These are phyloP conservation scores for Diaporthe capsici DNA, from an alignment of 2,329 filamentous ascomycete species.

Conservation along the genomic window DNA sequence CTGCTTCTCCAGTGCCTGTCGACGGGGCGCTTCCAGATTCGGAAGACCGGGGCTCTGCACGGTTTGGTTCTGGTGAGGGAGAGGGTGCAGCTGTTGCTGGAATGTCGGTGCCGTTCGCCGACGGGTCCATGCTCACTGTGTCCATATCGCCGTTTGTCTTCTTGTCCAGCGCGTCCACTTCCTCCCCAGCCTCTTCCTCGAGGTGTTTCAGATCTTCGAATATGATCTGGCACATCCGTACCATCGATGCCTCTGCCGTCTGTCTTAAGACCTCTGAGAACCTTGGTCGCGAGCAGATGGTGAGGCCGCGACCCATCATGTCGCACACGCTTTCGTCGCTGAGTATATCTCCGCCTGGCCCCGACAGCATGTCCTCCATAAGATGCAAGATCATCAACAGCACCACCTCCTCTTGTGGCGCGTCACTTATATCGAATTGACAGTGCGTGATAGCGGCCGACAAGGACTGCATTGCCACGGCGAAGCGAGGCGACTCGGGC, in stretches of 20 bases:
- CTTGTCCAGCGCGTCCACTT: conserved; percentile 75
- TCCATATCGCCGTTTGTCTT: conserved; percentile 78
- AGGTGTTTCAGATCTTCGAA: conserved; percentile 93
- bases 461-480: conserved; percentile 92
- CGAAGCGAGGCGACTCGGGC: conserved; percentile 85
- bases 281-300: conserved; percentile 95
- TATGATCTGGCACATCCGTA: conserved; percentile 99
- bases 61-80: conserved; percentile 27
- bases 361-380: conserved; percentile 98
- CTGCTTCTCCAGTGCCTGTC: conserved; percentile 44
- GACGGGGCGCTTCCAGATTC: conserved; percentile 56
- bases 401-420: conserved; percentile 94
- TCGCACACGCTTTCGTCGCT: conserved; percentile 98
- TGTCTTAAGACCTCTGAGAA: conserved; percentile 91
- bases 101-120: conserved; percentile 69
- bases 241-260: conserved; percentile 96
- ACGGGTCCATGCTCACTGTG: conserved; percentile 86
- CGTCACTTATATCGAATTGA: conserved; percentile 96
- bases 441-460: conserved; percentile 97
- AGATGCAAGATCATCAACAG: conserved; percentile 93
- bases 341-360: conserved; percentile 91
- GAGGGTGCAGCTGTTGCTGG: conserved; percentile 43
- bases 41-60: conserved; percentile 51
- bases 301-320: conserved; percentile 98
- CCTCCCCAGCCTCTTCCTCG: conserved; percentile 80